A percentile compares a stretch with the other conserved stretches of the same genome.
These are phyloP conservation scores for Ormosia semicastrata DNA, from an alignment of 306 rosid species.

Conservation along the genomic window DNA sequence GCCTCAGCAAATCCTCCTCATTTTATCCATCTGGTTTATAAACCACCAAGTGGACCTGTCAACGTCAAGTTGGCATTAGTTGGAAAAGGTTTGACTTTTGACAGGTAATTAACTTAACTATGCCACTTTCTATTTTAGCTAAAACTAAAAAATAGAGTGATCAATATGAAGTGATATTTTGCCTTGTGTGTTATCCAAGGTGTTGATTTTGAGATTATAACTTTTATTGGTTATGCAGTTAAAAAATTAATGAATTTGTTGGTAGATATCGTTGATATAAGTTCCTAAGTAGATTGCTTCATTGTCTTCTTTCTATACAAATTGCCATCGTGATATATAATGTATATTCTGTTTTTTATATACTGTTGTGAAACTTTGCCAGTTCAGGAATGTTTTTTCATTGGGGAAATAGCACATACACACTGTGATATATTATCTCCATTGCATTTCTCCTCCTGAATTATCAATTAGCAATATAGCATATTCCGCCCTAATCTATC, in stretches of 20 bases:
- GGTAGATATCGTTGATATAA: not conserved
- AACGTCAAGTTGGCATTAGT: conserved; percentile 73
- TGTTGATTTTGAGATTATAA: conserved; percentile 11
- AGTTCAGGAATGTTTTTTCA: not conserved
- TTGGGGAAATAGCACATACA: not conserved
- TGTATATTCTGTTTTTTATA: not conserved
- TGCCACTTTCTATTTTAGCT: conserved; percentile 15
- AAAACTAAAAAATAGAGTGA: not conserved
- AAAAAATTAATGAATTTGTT: not conserved
- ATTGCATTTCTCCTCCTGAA: not conserved
- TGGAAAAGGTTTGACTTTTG: conserved; percentile 91
- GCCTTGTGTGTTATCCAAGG: not conserved
- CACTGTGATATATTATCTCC: not conserved
- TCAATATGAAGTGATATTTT: conserved; percentile 1
- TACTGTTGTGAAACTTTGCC: not conserved
- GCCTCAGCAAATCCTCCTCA: conserved; percentile 88
- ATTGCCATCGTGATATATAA: not conserved
- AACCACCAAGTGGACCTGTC: conserved; percentile 78
- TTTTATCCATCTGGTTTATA: conserved; percentile 80
- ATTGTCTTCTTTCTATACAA: not conserved
- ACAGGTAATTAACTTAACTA: conserved; percentile 52
- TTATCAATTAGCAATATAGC: not conserved
- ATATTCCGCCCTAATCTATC: not conserved
- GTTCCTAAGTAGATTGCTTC: not conserved
- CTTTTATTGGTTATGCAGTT: conserved; percentile 6